Percentiles rank a stretch among this genome's conserved stretches.
Evolutionary conservation across 192 early-diverging fungal species (phyloP).

Genomic region (Rhizophlyctis rosea): DNA sequence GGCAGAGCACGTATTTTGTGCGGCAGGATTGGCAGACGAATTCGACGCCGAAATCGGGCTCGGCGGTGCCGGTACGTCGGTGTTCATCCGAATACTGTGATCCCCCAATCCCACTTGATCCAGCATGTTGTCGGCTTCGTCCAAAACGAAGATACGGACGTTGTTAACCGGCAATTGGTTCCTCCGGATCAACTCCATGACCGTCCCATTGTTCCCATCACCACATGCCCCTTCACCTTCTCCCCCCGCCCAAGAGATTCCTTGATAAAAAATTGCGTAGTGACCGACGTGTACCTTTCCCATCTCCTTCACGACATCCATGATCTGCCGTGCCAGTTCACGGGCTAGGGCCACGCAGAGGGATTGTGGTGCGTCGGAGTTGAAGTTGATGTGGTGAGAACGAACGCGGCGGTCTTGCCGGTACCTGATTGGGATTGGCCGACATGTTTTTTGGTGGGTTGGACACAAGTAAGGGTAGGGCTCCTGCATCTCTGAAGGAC

Average conservation of each 20-base stretch:
- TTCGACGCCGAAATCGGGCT: conserved; percentile 37
- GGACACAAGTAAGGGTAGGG: conserved; percentile 82
- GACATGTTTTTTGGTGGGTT: conserved; percentile 88
- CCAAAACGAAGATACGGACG: conserved; percentile 85
- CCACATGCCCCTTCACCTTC: conserved; percentile 71
- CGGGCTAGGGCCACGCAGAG: conserved; percentile 89
- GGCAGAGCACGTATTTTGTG: conserved; percentile 39
- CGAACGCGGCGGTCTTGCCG: conserved; percentile 96
- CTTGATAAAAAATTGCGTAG: conserved; percentile 75
- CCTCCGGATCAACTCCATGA: conserved; percentile 69
- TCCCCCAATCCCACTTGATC: conserved; percentile 78
- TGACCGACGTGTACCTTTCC: conserved; percentile 83
- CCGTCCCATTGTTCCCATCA: conserved; percentile 93
- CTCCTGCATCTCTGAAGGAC: conserved; percentile 96
- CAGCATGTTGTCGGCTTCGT: conserved; percentile 99
- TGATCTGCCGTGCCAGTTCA: conserved; percentile 93
- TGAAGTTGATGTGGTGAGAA: conserved; percentile 86
- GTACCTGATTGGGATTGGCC: conserved; percentile 96
- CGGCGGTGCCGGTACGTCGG: conserved; percentile 73
- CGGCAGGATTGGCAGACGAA: conserved; percentile 35
- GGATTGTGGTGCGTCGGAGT: conserved; percentile 67
- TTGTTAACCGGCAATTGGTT: conserved; percentile 56
- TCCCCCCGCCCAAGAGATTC: conserved; percentile 55
- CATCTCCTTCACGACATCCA: conserved; percentile 87
- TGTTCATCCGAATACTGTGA: conserved; percentile 81